Conservation (phyloP, 2,329 filamentous ascomycete genomes). For the Didymella exigua region DNA sequence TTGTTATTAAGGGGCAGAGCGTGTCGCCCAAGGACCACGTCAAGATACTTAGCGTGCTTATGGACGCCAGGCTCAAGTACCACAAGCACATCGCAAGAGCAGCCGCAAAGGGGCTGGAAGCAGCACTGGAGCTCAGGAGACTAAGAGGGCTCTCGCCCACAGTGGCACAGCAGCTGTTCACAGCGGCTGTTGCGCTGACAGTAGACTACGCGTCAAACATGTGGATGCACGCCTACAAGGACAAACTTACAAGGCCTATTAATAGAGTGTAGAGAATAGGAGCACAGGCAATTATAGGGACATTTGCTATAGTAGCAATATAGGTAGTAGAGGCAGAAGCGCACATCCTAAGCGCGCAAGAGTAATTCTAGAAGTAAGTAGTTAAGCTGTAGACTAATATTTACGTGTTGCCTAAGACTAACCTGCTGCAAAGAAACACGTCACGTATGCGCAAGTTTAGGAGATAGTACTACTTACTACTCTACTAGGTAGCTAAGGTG, state of each 20-base stretch:
- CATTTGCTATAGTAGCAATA: no score
- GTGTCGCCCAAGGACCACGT: slow-evolving; percentile 12
- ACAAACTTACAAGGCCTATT: no score
- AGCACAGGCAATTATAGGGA: no score
- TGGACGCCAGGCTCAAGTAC: slow-evolving; percentile 22
- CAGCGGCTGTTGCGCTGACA: no score
- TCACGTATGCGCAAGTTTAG: no score
- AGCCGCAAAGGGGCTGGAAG: slow-evolving; percentile 19
- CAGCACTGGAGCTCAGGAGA: slow-evolving; percentile 15
- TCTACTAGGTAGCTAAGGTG: no score
- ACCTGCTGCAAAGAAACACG: background rate
- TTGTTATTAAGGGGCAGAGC: no score
- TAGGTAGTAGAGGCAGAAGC: slow-evolving; percentile 9
- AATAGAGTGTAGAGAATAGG: no score
- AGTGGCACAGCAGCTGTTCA: slow-evolving; percentile 7
- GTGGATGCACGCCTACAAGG: no score
- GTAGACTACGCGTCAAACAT: no score
- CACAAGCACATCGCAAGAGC: slow-evolving; percentile 19
- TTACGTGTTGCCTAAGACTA: slow-evolving; percentile 16
- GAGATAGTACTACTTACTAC: no score
- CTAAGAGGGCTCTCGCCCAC: slow-evolving; percentile 18
- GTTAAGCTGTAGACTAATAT: slow-evolving; percentile 17
- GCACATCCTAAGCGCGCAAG: slow-evolving; percentile 18
- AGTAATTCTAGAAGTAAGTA: slow-evolving; percentile 16
- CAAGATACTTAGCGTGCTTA: slow-evolving; percentile 21